Evolutionary conservation across 2,329 filamentous ascomycete genomes (phyloP).

Genomic region (Fusarium sp.): DNA sequence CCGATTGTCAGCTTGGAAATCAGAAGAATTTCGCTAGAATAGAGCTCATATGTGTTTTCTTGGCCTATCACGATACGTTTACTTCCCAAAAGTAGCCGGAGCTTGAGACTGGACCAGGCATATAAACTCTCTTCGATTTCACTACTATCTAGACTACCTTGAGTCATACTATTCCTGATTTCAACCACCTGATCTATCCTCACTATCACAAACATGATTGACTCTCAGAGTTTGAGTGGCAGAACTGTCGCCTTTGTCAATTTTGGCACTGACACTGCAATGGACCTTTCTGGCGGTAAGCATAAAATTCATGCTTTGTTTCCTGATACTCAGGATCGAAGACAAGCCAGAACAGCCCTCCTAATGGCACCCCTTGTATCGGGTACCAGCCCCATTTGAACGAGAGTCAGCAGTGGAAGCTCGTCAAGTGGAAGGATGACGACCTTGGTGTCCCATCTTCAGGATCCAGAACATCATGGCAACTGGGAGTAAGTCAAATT

Average conservation of each 20-base stretch:
- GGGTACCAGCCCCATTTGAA: not conserved
- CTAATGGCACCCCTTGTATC: not conserved
- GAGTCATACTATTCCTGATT: too few relatives aligned
- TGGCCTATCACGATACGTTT: too few relatives aligned
- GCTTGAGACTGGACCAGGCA: too few relatives aligned
- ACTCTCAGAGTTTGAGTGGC: not conserved
- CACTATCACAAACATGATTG: not conserved
- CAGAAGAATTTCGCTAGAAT: too few relatives aligned
- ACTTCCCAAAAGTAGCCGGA: too few relatives aligned
- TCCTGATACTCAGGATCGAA: rapidly evolving
- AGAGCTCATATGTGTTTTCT: too few relatives aligned
- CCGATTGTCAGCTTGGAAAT: too few relatives aligned
- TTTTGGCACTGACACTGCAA: constrained; percentile 1
- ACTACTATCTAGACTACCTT: too few relatives aligned
- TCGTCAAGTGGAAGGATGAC: not conserved
- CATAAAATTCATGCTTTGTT: rapidly evolving
- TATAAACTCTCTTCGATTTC: too few relatives aligned
- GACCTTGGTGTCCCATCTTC: not conserved
- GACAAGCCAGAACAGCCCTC: not conserved
- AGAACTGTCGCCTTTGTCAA: not conserved
- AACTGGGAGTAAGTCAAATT: not conserved
- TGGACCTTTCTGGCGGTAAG: not conserved
- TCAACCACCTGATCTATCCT: too few relatives aligned
- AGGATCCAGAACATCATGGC: constrained; percentile 2
- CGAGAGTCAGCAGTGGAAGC: constrained; percentile 7